Conservation (phyloP, 768 basidiomycete species). For the Mycena pura region DNA sequence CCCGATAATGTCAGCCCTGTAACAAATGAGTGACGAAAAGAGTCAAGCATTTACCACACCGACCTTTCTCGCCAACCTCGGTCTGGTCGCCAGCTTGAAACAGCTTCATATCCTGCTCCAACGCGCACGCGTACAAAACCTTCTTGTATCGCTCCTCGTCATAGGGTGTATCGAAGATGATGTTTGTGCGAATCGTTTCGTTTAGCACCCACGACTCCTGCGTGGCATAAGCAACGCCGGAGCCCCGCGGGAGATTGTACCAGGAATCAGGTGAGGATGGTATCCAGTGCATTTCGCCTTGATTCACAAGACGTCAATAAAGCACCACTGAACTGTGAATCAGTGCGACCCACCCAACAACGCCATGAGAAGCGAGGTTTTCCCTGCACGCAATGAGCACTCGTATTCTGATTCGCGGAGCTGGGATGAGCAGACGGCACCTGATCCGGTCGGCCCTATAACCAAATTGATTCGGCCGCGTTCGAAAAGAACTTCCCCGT, state of each 20-base stretch:
- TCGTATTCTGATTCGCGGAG: slow-evolving; percentile 26
- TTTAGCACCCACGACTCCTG: slow-evolving; percentile 73
- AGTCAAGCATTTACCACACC: slow-evolving; percentile 53
- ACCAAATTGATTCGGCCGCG: slow-evolving; percentile 60
- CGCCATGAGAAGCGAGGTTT: slow-evolving; percentile 71
- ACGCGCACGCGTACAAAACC: slow-evolving; percentile 75
- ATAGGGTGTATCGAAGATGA: slow-evolving; percentile 39
- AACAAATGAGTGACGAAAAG: neutral
- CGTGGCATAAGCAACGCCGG: slow-evolving; percentile 64
- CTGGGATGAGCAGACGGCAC: neutral
- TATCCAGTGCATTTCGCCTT: slow-evolving; percentile 54
- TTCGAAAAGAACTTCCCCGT: slow-evolving; percentile 59
- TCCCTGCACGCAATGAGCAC: slow-evolving; percentile 43
- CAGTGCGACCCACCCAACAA: slow-evolving; percentile 72
- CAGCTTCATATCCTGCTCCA: slow-evolving; percentile 74
- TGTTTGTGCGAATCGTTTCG: slow-evolving; percentile 48
- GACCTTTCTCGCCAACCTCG: slow-evolving; percentile 72
- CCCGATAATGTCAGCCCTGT: slow-evolving; percentile 33
- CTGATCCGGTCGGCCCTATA: slow-evolving; percentile 60
- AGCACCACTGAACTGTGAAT: too few relatives aligned
- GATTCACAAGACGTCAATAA: too few relatives aligned
- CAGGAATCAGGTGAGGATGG: slow-evolving; percentile 32
- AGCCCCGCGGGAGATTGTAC: slow-evolving; percentile 51
- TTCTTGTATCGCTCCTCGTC: slow-evolving; percentile 82
- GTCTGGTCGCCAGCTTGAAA: slow-evolving; percentile 73